Evolutionary conservation across 2,329 filamentous ascomycete genomes (phyloP), one percentile per base, ranked within the genome.

Genomic region (Lachnellula suecica): DNA sequence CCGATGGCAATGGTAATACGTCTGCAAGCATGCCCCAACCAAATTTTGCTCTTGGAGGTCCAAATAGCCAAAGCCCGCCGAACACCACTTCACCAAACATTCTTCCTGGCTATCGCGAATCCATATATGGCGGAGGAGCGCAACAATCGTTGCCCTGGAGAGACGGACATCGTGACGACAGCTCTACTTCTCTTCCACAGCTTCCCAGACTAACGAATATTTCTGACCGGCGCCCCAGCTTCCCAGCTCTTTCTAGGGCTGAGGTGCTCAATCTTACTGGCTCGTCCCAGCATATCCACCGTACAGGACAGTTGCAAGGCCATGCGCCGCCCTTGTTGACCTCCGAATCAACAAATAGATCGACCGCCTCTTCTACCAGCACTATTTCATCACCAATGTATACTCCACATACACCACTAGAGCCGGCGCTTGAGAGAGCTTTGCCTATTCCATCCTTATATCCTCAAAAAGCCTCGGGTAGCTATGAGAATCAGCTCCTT

Each of bases 51-150:
- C 31, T 45, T 25, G 53, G 52, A 9, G 23, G 31, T 19, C 42
- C 52, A 7, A 46, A 47, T 13, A 34, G 42, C 13, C 59, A 60
- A 38, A 38, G 15, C 13, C 64, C 64, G 27, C 59, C 63, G 9
- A 47, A 29, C 17, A 42, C 54, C 11, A 34, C 53, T 9, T 63
- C 61, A 17, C 53, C 63, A 4, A 59, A 52, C 1, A 42, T 60
- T 2, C 57, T 67, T n/a, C 63, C 65, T 38, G 65, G 65, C 5
- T 68, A 66, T 56, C 60, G 66, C 5, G 66, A 68, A n/a, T 62
- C 66, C 1, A 60, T 65, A 5, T 58, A 58, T 23, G 55, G 47
- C 27, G 29, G 47, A 4, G 40, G 19, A 19, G 34, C 44, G 22
- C 58, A 56, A 23, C 61, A 63, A 9, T 29, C 53, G 24, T 53